Evolutionary conservation across 257 asterid genomes (phyloP).

Genomic region (Mitragyna speciosa): DNA sequence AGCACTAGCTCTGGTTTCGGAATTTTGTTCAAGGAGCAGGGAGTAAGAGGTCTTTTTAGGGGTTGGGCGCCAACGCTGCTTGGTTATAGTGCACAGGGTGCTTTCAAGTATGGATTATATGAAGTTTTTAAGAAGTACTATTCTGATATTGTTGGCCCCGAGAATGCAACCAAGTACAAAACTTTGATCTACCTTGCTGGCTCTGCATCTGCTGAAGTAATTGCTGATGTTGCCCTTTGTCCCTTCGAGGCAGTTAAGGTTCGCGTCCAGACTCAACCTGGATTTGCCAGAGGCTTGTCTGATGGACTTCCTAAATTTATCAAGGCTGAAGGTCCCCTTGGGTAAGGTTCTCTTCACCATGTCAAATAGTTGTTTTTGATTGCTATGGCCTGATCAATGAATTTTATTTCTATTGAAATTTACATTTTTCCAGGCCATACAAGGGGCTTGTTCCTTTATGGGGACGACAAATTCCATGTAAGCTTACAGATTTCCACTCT

Average conservation of each 20-base stretch:
- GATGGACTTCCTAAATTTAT: conserved; percentile 78
- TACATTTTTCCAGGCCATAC: conserved; percentile 53
- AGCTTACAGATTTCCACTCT: conserved; percentile 15
- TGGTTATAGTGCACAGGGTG: conserved; percentile 90
- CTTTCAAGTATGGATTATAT: conserved; percentile 72
- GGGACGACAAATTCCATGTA: conserved; percentile 97
- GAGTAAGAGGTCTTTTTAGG: conserved; percentile 59
- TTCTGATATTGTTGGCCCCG: conserved; percentile 77
- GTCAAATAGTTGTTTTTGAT: not conserved
- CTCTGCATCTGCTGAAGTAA: conserved; percentile 78
- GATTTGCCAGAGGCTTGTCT: conserved; percentile 76
- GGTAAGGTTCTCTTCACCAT: conserved; percentile 37
- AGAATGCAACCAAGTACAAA: conserved; percentile 71
- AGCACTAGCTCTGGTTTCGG: conserved; percentile 64
- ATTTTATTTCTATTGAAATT: not conserved
- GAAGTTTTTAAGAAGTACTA: conserved; percentile 77
- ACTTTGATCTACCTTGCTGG: conserved; percentile 81
- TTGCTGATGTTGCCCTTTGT: conserved; percentile 81
- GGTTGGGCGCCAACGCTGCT: conserved; percentile 88
- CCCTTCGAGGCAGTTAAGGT: conserved; percentile 87
- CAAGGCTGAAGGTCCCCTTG: conserved; percentile 60
- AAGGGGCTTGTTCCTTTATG: conserved; percentile 85
- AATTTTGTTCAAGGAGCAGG: conserved; percentile 65
- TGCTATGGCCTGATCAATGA: not conserved
- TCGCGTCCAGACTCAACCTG: conserved; percentile 87